phyloP scores from a whole-genome alignment of 192 early-diverging fungal genomes.

The Chytriomyces confervae region DNA sequence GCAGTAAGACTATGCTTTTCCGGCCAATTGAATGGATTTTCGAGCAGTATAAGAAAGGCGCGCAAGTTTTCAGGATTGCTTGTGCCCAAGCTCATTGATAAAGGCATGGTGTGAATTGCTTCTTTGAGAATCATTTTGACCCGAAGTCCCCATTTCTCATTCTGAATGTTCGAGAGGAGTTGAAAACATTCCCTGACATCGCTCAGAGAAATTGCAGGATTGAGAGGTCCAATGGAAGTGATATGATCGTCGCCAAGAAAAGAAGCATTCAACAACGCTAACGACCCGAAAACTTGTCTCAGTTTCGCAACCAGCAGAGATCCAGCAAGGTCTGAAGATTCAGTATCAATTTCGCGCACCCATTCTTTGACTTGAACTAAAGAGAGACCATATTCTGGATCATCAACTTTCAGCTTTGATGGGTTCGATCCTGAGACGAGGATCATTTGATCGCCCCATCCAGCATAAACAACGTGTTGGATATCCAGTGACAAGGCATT shows the following conservation, averaged over 20 bases:
- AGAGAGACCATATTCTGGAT: not conserved
- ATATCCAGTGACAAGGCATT: not conserved
- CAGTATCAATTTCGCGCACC: conserved; percentile 1
- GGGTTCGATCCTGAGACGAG: not conserved
- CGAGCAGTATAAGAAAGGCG: conserved; percentile 15
- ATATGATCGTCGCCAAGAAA: not conserved
- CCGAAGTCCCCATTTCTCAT: conserved; percentile 16
- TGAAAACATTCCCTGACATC: conserved; percentile 2
- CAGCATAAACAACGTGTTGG: not conserved
- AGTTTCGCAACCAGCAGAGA: conserved; percentile 2
- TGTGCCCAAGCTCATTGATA: not conserved
- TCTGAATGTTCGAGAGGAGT: conserved; percentile 4
- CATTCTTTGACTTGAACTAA: not conserved
- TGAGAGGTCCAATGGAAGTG: not conserved
- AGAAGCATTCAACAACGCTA: conserved; percentile 3
- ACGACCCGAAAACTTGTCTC: not conserved
- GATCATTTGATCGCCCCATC: conserved; percentile 12
- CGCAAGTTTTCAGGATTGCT: conserved; percentile 11
- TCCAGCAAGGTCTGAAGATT: not conserved
- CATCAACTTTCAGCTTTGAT: not conserved
- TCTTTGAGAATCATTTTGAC: conserved; percentile 8
- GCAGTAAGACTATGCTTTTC: conserved; percentile 5
- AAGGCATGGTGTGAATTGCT: not conserved
- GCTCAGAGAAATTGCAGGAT: conserved; percentile 6
- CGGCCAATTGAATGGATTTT: conserved; percentile 10